Base-by-base conservation (phyloP, 257 asterid species). In the Orobanche coerulescens region DNA sequence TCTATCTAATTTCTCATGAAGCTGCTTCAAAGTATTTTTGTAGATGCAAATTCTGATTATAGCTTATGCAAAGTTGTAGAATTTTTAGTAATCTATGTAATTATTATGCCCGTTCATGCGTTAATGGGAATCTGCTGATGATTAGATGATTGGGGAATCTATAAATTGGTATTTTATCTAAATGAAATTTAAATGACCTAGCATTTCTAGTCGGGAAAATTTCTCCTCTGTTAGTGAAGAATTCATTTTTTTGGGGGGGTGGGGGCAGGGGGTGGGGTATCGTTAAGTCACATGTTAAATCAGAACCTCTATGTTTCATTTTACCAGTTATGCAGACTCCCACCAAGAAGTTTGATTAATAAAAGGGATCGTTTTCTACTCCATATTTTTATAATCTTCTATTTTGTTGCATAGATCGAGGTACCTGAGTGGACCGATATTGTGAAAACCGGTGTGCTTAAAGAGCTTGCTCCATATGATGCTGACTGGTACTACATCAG, bases 351-450 rank as follows among this genome's bases (percentile, higher is more conserved):
- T 47, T 16, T 2, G 12, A 19, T 7, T 34, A 14, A 51, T 19
- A 16, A 46, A 3, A n/a, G n/a, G 9, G 6, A 12, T 40, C 8
- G 9, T 4, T 9, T 36, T 30, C 4, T 5, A 4, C 26, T 9
- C 9, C 25, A 1, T 34, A 6, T 28, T 68, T 14, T 23, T 12
- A 9, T 43, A 19, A 11, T 44, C 24, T 69, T 8, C 20, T 4
- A 18, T 42, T 6, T n/a, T 31, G 22, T 37, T 3, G 36, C 36
- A 42, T 31, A 89, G 97, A 80, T 90, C 76, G 96, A 87, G 88
- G 95, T 90, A 24, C 97, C 97, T 0, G 87, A 80, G 65, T 90
- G 97, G 97, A 87, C 94, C 23, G 97, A 90, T 65, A 82, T 90
- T 9, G 96, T 87, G 75, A 90, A 90, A 75, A 90, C 95, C 3